Evolutionary conservation across 768 basidiomycete species (phyloP), one percentile per base, ranked within the genome.

Genomic region (Amyloporia xantha): DNA sequence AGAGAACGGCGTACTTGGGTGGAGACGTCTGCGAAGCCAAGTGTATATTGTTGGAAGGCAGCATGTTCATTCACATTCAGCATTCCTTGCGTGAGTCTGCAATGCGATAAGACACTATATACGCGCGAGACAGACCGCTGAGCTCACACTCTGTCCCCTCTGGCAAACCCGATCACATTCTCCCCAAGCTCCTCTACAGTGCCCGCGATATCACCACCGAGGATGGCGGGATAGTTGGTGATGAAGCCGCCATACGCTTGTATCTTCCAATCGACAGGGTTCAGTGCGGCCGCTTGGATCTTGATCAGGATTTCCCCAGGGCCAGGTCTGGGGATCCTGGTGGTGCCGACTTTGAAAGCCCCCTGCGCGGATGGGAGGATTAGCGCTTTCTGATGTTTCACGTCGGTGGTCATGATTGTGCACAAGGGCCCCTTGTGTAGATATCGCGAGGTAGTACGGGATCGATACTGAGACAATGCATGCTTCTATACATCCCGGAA

Each of bases 181-280:
- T 51, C 50, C 6, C 66, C 66, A 20, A 63, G 55, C 20, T 50
- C 52, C 13, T 55, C 53, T 4, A 72, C 59, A 4, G 53, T 54
- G 13, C 71, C 70, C 0, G 68, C 63, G 25, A 56, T 46, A 46
- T 70, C 69, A 3, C 28, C 40, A 0, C 68, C 69, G 1, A 66
- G 28, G 9, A 69, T 49, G 2, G 55, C 56, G 7, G 63, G 68
- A 47, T 54, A 68, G 17, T 44, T 10, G 27, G 60, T 45, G 49
- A 63, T 45, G 43, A 60, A 44, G 20, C 58, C 42, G 19, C 43
- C 53, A 33, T 20, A 61, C 47, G 27, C 52, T 25, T 59, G 63
- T 10, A 64, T 59, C 55, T 62, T 68, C 65, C 65, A 67, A 50
- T 68, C 65, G 3, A 62, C 58, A 0, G 68, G 68, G 41, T 71